These are phyloP conservation scores for Acanthamoeba sp. DNA, from an alignment of 208 protist genomes.

Conservation along the genomic window DNA sequence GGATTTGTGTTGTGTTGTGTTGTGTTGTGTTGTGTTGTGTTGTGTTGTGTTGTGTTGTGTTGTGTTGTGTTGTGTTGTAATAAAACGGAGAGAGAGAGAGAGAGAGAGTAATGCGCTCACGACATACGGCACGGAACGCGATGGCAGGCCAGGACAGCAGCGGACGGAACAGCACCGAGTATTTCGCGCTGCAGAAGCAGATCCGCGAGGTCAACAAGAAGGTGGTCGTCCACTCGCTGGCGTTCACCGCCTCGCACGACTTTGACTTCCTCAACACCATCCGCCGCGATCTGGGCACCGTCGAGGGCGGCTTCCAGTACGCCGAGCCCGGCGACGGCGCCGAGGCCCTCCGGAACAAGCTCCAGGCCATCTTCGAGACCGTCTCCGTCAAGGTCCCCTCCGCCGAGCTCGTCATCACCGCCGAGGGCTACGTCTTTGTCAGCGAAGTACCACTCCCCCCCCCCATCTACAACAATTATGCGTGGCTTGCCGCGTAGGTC, in stretches of 20 bases:
- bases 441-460: neutral
- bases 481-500: neutral
- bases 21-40: no score
- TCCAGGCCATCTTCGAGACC: constrained; percentile 75
- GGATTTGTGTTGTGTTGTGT: no score
- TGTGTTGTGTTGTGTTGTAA: no score
- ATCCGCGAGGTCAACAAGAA: neutral
- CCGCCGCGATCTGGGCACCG: constrained; percentile 1
- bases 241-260: constrained; percentile 24
- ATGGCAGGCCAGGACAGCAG: constrained; percentile 18
- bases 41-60: no score
- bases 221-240: constrained; percentile 14
- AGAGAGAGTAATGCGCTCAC: neutral
- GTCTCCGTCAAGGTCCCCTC: neutral
- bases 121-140: no score
- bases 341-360: constrained; percentile 77
- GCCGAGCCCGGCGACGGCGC: constrained; percentile 73
- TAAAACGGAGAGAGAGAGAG: no score
- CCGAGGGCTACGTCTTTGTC: neutral
- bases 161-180: neutral
- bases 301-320: constrained; percentile 73
- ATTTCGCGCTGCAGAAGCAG: neutral
- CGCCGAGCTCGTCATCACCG: neutral
- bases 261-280: constrained; percentile 43
- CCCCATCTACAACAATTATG: no score